These are phyloP conservation scores for Maudiozyma bulderi DNA, from an alignment of 805 yeast species.

Conservation along the genomic window DNA sequence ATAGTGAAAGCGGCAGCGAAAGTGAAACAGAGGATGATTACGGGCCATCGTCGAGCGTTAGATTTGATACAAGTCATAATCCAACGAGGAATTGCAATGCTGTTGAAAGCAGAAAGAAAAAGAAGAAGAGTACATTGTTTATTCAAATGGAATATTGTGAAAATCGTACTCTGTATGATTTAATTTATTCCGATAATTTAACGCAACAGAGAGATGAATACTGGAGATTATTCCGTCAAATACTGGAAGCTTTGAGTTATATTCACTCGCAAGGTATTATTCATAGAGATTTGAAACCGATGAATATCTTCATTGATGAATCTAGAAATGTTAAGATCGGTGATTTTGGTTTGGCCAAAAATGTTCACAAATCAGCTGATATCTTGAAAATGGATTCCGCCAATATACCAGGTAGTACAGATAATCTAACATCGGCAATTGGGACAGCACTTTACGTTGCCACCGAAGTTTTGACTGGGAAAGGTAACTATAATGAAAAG, in stretches of 20 bases:
- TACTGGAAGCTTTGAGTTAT: constrained; percentile 80
- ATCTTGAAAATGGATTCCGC: constrained; percentile 26
- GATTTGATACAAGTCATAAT: background rate
- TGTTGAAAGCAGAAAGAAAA: background rate
- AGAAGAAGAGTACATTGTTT: constrained; percentile 58
- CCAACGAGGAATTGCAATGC: background rate
- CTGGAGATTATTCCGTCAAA: constrained; percentile 83
- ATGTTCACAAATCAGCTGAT: constrained; percentile 48
- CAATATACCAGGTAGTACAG: constrained; percentile 31
- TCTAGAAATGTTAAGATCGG: constrained; percentile 86
- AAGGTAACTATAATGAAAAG: constrained; percentile 75
- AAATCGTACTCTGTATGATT: constrained; percentile 76
- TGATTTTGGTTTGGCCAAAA: constrained; percentile 94
- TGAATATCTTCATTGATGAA: constrained; percentile 89
- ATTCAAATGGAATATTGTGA: constrained; percentile 99
- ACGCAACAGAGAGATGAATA: constrained; percentile 66
- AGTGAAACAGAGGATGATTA: constrained; percentile 1
- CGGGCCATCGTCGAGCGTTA: background rate
- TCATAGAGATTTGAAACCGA: constrained; percentile 91
- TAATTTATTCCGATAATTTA: constrained; percentile 67
- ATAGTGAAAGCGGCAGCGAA: constrained; percentile 4
- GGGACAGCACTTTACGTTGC: constrained; percentile 95
- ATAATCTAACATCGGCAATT: constrained; percentile 81
- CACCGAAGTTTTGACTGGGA: constrained; percentile 68
- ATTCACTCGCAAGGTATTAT: constrained; percentile 91